phyloP scores from a whole-genome alignment of 2,329 filamentous ascomycete genomes.

The Talaromyces verruculosus region DNA sequence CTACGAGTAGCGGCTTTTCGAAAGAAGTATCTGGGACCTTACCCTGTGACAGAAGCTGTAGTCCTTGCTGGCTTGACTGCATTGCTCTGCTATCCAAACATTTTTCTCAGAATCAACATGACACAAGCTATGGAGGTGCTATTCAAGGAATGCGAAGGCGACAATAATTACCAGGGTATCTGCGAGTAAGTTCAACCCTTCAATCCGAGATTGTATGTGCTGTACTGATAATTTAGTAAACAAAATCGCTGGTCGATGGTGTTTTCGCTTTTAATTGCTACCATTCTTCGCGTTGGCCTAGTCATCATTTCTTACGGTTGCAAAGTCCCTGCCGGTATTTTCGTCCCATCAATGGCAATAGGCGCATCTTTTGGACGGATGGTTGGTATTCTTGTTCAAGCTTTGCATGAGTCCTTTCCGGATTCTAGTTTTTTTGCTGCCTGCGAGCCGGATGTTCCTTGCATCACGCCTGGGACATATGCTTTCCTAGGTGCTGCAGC shows the following conservation, averaged over 20 bases:
- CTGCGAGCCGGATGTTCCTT: constrained; percentile 87
- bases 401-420: constrained; percentile 80
- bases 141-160: constrained; percentile 88
- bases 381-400: constrained; percentile 91
- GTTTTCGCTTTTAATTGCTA: constrained; percentile 73
- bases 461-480: constrained; percentile 96
- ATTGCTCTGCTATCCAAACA: constrained; percentile 94
- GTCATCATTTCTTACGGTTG: constrained; percentile 97
- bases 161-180: constrained; percentile 82
- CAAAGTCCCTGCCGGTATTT: constrained; percentile 96
- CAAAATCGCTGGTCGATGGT: constrained; percentile 77
- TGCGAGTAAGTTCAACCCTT: constrained; percentile 62
- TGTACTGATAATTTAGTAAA: constrained; percentile 39
- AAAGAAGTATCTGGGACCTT: constrained; percentile 83
- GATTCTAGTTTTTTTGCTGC: constrained; percentile 80
- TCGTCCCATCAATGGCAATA: constrained; percentile 96
- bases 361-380: constrained; percentile 91
- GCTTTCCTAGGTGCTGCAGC: constrained; percentile 92
- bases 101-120: constrained; percentile 95
- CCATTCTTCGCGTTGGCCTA: constrained; percentile 74
- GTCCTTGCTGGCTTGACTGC: constrained; percentile 80
- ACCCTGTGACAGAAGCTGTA: constrained; percentile 83
- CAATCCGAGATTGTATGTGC: background rate
- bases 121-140: constrained; percentile 99
- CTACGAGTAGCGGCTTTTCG: constrained; percentile 85